These are phyloP conservation scores for Linum trigynum DNA, from an alignment of 345 rosid species.

Conservation along the genomic window DNA sequence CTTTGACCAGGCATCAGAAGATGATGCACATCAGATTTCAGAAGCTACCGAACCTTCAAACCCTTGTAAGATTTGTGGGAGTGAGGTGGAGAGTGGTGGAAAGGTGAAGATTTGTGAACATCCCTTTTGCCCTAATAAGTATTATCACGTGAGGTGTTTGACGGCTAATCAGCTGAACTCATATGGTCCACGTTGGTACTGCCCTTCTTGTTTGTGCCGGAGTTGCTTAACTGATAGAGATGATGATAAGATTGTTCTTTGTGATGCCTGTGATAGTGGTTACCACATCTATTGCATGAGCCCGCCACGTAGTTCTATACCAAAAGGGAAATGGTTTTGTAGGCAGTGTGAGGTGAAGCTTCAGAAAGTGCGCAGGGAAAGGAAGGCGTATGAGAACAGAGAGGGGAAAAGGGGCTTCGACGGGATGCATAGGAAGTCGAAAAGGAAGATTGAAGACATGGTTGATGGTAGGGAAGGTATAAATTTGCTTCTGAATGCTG, in stretches of 20 bases:
- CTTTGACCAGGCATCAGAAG: constrained; percentile 35
- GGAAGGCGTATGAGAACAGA: constrained; percentile 32
- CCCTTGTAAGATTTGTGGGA: constrained; percentile 56
- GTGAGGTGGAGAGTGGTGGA: constrained; percentile 31
- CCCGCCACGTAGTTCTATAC: constrained; percentile 50
- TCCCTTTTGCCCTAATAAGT: constrained; percentile 46
- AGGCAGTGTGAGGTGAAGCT: constrained; percentile 50
- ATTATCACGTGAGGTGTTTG: constrained; percentile 76
- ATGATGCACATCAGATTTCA: constrained; percentile 19
- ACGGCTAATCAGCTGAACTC: constrained; percentile 48
- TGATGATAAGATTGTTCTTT: constrained; percentile 65
- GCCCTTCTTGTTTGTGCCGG: constrained; percentile 89
- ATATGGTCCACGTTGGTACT: constrained; percentile 66
- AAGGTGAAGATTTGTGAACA: constrained; percentile 52
- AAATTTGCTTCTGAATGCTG: constrained; percentile 80
- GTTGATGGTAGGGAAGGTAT: constrained; percentile 45
- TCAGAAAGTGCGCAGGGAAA: constrained; percentile 36
- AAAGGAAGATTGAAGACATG: constrained; percentile 19
- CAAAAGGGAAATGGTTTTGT: constrained; percentile 80
- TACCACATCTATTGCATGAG: constrained; percentile 80
- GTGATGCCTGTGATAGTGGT: constrained; percentile 89
- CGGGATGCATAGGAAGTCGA: constrained; percentile 11
- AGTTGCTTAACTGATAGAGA: constrained; percentile 66
- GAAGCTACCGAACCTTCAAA: constrained; percentile 11
- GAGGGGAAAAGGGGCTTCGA: constrained; percentile 15